Base-by-base conservation (phyloP, 2,329 filamentous ascomycete species). In the Apiospora malaysiana region DNA sequence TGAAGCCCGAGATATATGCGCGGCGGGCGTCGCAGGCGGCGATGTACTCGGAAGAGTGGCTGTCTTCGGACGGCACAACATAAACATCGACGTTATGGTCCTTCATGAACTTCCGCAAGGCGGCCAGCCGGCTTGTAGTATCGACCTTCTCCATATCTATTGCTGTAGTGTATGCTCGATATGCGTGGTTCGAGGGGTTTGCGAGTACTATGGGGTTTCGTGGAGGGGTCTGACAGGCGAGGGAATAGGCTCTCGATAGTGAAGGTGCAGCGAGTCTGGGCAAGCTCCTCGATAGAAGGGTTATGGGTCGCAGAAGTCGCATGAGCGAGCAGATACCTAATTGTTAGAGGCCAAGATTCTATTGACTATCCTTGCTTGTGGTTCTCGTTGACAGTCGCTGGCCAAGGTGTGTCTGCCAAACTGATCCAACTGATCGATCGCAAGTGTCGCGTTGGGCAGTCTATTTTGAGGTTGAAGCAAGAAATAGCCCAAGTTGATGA, bases 1-100 rank as follows among this genome's bases (percentile, higher is more conserved):
- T 94, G 82, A 99, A 99, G 37, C 96, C 95, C 72, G 91, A 95
- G 76, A 99, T 97, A 79, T 92, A 98, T 79, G 92, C 94, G 85
- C 96, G 91, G 75, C 96, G 91, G 72, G 89, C 95, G 85, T 99
- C 96, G 80, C 94, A 97, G n/a, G 92, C 91, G 68, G 96, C 96
- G 81, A 98, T 98, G 82, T 99, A 99, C 84, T 99, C 96, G 75
- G 95, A 98, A 76, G 95, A 94, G 81, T 99, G 96, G 79, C 94
- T 95, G 81, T 99, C 96, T 88, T 98, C 96, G 45, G 95, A 98
- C 0, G 96, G 96, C 8, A 98, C 89, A 79, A 99, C 95, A 85
- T 99, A 99, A 72, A 98, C 88, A 82, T 98, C 94, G 75, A 99
- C 88, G 75, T 94, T 92, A 78, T 92, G 88, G 82, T 95, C 88